Conservation (phyloP, 2,329 filamentous ascomycete genomes). For the Aphanoascus verrucosus region DNA sequence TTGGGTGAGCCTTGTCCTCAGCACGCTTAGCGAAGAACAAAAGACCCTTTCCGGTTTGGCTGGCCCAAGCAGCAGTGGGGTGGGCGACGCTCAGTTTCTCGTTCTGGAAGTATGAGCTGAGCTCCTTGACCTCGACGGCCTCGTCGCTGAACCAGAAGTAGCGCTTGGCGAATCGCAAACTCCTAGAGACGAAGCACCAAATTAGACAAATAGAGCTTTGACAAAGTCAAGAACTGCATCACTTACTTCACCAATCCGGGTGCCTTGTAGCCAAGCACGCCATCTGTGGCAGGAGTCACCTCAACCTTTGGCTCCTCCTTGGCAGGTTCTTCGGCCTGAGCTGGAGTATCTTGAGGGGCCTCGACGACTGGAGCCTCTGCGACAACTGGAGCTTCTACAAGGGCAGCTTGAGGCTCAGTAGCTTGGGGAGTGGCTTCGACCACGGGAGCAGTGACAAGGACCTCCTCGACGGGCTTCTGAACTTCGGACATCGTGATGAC, state of each 20-base stretch:
- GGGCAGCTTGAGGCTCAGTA: constrained; percentile 19
- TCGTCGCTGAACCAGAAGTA: constrained; percentile 80
- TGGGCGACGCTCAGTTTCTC: constrained; percentile 77
- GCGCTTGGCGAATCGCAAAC: constrained; percentile 82
- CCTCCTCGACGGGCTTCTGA: constrained; percentile 59
- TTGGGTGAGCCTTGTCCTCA: constrained; percentile 68
- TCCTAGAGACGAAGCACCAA: constrained; percentile 42
- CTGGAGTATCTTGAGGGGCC: constrained; percentile 17
- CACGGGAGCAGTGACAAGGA: constrained; percentile 33
- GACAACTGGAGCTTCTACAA: constrained; percentile 27
- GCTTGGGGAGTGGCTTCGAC: constrained; percentile 13
- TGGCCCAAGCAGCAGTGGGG: constrained; percentile 76
- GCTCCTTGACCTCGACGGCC: constrained; percentile 60
- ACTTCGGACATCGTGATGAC: constrained; percentile 53
- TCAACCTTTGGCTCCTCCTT: constrained; percentile 27
- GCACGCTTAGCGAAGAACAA: constrained; percentile 80
- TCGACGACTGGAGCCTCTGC: constrained; percentile 32
- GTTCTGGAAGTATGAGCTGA: constrained; percentile 67
- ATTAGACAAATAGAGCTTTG: constrained; percentile 10
- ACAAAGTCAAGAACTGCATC: no score
- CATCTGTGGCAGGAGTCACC: constrained; percentile 65
- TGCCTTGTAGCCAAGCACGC: constrained; percentile 79
- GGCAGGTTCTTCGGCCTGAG: constrained; percentile 29
- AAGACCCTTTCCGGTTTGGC: constrained; percentile 88
- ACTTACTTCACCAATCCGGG: constrained; percentile 82